These are phyloP conservation scores for Huntiella bhutanensis DNA, from an alignment of 2,329 filamentous ascomycete genomes.

Conservation along the genomic window DNA sequence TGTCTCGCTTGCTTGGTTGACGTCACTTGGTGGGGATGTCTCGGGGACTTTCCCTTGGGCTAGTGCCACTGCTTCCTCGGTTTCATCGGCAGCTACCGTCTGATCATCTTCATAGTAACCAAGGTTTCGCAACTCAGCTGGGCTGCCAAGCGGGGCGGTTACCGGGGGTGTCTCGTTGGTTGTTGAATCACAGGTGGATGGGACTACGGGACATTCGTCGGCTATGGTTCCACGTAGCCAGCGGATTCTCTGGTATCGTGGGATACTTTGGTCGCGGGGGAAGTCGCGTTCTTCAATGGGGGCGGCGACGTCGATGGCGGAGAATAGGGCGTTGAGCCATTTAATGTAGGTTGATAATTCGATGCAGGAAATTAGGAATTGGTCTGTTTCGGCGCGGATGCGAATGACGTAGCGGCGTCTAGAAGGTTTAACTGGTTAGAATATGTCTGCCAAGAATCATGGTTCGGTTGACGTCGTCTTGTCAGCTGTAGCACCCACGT, in stretches of 20 bases:
- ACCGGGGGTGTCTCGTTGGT: neutral
- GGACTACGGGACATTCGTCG: neutral
- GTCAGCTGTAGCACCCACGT: neutral
- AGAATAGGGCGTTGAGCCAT: slow-evolving; percentile 50
- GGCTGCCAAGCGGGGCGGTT: neutral
- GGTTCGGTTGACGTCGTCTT: neutral
- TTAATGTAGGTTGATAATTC: slow-evolving; percentile 46
- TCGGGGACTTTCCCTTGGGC: slow-evolving; percentile 10
- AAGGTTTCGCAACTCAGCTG: slow-evolving; percentile 6
- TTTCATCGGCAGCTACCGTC: slow-evolving; percentile 5
- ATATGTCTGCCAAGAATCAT: neutral
- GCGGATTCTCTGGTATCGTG: slow-evolving; percentile 33
- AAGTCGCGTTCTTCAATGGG: slow-evolving; percentile 53
- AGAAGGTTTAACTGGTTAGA: slow-evolving; percentile 1
- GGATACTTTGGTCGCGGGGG: slow-evolving; percentile 41
- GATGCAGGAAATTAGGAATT: slow-evolving; percentile 49
- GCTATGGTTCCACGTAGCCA: slow-evolving; percentile 24
- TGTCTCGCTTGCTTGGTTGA: neutral
- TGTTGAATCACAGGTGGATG: neutral
- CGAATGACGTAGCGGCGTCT: slow-evolving; percentile 48
- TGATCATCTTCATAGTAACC: slow-evolving; percentile 13
- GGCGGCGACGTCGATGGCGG: slow-evolving; percentile 53
- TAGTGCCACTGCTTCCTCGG: neutral
- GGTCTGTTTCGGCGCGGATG: slow-evolving; percentile 53
- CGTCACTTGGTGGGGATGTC: slow-evolving; percentile 12